Evolutionary conservation across 495 filamentous ascomycete genomes (phyloP), one percentile per base, ranked within the genome.

Genomic region (Physcia stellaris): DNA sequence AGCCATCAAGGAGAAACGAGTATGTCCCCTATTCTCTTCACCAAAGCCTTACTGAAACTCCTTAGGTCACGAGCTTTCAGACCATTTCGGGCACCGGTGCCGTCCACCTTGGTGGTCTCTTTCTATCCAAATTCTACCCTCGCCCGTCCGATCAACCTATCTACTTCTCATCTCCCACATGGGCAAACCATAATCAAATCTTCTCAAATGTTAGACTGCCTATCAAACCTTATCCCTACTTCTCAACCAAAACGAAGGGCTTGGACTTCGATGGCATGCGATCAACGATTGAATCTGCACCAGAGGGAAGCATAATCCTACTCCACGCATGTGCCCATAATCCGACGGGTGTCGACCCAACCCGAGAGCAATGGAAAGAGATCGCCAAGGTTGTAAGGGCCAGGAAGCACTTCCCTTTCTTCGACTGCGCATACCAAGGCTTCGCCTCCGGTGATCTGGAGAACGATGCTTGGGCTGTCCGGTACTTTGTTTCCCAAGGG

Each of bases 121-220:
- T 75, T 57, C 65, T 75, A 31, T 47, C 66, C 42, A 67, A 64
- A 46, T 72, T 68, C 61, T 66, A 64, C 55, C 70, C 58, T 30
- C 52, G 54, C 24, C 40, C 47, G 35, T 42, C 59, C 18, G 70
- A 69, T 53, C 79, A 79, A 52, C 65, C 71, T 41, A 71, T 93
- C 59, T 92, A 94, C 65, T 69, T 95, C 60, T 93, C 85, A 52
- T 79, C 78, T 50, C 90, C 90, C 39, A 99, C 90, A 32, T 99
- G 90, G 90, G 83, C 80, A 41, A 99, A 99, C 62, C 90, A 99
- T 74, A 74, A 87, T 68, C 90, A 99, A 58, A 94, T 99, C 66
- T 94, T 99, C 68, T 70, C 67, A 53, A 99, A 99, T 58, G 86
- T 95, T 56, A 62, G 70, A 52, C 64, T 96, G 20, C 66, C 75